Percentiles rank a stretch among this genome's conserved stretches.
These are phyloP conservation scores for Neoascochyta sp. DNA, from an alignment of 2,329 filamentous ascomycete genomes.

Conservation along the genomic window DNA sequence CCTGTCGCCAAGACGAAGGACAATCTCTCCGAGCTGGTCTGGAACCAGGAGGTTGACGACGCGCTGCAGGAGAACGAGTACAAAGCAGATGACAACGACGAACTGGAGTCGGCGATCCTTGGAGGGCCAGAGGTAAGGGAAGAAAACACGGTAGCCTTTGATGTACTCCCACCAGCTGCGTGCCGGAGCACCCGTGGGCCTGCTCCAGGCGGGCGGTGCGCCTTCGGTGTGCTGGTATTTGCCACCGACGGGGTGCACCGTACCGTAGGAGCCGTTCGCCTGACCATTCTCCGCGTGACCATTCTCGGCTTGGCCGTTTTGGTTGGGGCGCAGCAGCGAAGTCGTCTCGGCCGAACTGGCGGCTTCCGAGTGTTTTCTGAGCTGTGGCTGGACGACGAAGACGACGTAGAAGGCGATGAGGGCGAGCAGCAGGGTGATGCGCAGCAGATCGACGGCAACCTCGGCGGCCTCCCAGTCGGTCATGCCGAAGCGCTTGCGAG, in stretches of 20 bases:
- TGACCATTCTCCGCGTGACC: conserved; percentile 43
- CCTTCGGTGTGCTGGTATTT: conserved; percentile 52
- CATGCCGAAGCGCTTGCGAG: conserved; percentile 36
- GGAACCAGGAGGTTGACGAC: conserved; percentile 84
- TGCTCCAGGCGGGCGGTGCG: conserved; percentile 76
- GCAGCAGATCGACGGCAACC: conserved; percentile 62
- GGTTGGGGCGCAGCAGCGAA: conserved; percentile 57
- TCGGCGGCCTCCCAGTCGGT: conserved; percentile 63
- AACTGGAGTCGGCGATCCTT: conserved; percentile 72
- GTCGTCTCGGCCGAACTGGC: conserved; percentile 54
- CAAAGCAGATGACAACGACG: conserved; percentile 76
- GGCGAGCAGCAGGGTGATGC: conserved; percentile 63
- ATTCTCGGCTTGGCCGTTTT: conserved; percentile 41
- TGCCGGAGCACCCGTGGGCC: conserved; percentile 78
- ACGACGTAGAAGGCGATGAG: conserved; percentile 58
- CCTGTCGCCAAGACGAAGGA: conserved; percentile 62
- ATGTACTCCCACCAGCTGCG: conserved; percentile 97
- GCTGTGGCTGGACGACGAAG: conserved; percentile 44
- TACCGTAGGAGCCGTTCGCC: conserved; percentile 52
- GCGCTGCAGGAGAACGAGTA: conserved; percentile 75
- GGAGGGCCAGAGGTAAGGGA: conserved; percentile 93
- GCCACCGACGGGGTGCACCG: conserved; percentile 42
- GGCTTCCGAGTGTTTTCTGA: conserved; percentile 17
- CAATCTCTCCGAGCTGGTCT: conserved; percentile 73
- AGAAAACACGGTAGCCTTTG: conserved; percentile 86